Evolutionary conservation across 202 grass and related monocot genomes (phyloP), one percentile per base, ranked within the genome.

Genomic region (Panicum virgatum): DNA sequence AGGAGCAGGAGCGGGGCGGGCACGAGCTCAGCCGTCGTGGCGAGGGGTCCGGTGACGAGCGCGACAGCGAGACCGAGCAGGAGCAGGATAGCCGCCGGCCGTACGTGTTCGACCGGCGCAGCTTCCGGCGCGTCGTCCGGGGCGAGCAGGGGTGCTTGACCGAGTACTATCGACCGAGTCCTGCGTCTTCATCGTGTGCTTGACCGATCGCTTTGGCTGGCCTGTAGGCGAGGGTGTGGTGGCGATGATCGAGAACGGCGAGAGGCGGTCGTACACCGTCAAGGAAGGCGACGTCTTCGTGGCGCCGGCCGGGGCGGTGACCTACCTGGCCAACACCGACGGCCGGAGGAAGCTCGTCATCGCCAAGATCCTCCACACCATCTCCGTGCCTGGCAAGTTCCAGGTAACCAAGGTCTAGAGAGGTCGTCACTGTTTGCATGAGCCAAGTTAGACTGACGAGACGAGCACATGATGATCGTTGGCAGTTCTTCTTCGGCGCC

Each of bases 21-120:
- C 23, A 46, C n/a, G 22, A 12, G 78, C 52, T 5, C 6, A 34
- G 56, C 66, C 42, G 72, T 74, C 63, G 47, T 25, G 68, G 76
- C 16, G 71, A 83, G 38, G 81, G 56, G 34, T 36, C 58, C 20
- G 34, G 38, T 0, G 75, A 54, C 0, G 48, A 78, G 59, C 60
- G 40, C 7, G 62, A 44, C 2, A 30, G 29, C 29, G n/a, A n/a
- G n/a, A n/a, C n/a, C n/a, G n/a, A 84, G 29, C 38, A 61, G 3
- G 44, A 75, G 60, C 27, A 77, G 12, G 69, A 65, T 66, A 27
- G 58, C 0, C 6, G 56, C 0, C 38, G 64, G 39, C 82, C 92
- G 34, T 97, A 88, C 78, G 88, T 92, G 64, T 97, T 97, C 80
- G 90, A 63, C 18, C 82, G 71, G 0, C 81, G 86, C 40, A 91